Percentiles rank a stretch among this genome's conserved stretches.
These are phyloP conservation scores for Phyllosticta citriasiana DNA, from an alignment of 2,329 filamentous ascomycete genomes.

Conservation along the genomic window DNA sequence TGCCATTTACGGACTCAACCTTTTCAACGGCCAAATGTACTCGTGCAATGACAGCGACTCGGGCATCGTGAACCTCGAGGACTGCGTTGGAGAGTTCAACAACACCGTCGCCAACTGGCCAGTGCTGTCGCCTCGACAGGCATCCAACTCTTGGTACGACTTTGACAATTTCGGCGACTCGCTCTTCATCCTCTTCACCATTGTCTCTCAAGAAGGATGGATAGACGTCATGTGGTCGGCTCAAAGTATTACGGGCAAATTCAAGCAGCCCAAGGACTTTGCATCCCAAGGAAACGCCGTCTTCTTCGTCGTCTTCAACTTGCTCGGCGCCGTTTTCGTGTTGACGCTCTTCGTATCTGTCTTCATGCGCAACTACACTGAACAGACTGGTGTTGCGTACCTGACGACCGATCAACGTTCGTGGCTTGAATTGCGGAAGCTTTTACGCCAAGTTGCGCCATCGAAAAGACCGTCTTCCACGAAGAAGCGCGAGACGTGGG, in stretches of 20 bases:
- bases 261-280: constrained; percentile 60
- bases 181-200: constrained; percentile 94
- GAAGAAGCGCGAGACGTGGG: constrained; percentile 62
- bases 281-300: constrained; percentile 74
- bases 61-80: constrained; percentile 48
- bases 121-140: constrained; percentile 72
- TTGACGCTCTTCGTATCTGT: constrained; percentile 96
- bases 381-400: constrained; percentile 94
- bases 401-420: constrained; percentile 91
- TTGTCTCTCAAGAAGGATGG: constrained; percentile 98
- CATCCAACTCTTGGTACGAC: constrained; percentile 72
- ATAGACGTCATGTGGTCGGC: constrained; percentile 80
- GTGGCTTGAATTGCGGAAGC: constrained; percentile 89
- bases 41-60: constrained; percentile 64
- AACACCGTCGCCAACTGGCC: constrained; percentile 74
- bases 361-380: constrained; percentile 99
- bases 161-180: constrained; percentile 94
- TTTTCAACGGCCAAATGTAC: constrained; percentile 77
- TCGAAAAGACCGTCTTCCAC: constrained; percentile 83
- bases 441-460: constrained; percentile 84
- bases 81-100: constrained; percentile 78
- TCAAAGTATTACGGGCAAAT: constrained; percentile 69
- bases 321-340: constrained; percentile 91
- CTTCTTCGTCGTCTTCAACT: constrained; percentile 94
- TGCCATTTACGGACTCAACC: constrained; percentile 86